phyloP scores from a whole-genome alignment of 306 rosid genomes.

The Corylus heterophylla region DNA sequence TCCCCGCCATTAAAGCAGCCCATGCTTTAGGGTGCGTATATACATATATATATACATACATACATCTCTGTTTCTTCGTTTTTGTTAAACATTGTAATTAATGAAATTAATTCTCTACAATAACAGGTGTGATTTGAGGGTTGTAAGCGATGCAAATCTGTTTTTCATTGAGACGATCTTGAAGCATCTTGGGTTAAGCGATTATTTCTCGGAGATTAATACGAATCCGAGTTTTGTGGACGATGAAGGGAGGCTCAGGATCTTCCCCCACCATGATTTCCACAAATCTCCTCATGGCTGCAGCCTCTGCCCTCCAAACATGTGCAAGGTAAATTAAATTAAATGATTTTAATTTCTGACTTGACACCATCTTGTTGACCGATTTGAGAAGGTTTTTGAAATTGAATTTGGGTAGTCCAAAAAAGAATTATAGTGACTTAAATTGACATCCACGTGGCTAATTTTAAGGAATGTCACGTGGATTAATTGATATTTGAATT shows the following conservation, averaged over 20 bases:
- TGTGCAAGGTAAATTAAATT: conserved; percentile 69
- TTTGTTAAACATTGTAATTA: neutral
- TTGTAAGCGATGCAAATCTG: conserved; percentile 75
- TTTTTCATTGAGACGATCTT: conserved; percentile 69
- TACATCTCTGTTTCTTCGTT: neutral
- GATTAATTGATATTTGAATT: neutral
- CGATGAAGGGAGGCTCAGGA: conserved; percentile 60
- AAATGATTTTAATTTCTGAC: neutral
- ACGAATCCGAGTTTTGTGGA: conserved; percentile 67
- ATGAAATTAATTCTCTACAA: neutral
- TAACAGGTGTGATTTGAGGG: conserved; percentile 72
- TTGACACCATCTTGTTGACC: neutral
- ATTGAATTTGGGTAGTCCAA: neutral
- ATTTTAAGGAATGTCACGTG: neutral
- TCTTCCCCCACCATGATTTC: conserved; percentile 61
- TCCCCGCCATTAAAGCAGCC: conserved; percentile 65
- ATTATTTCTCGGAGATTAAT: conserved; percentile 67
- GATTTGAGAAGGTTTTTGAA: neutral
- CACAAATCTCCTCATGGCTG: conserved; percentile 58
- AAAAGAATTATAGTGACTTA: no score
- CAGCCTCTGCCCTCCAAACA: conserved; percentile 70
- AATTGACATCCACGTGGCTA: neutral
- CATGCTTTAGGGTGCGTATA: conserved; percentile 50
- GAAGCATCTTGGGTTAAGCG: conserved; percentile 63
- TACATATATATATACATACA: neutral